Evolutionary conservation across 1,284 basidiomycete species (phyloP).

Genomic region (Heterobasidion parviporum): DNA sequence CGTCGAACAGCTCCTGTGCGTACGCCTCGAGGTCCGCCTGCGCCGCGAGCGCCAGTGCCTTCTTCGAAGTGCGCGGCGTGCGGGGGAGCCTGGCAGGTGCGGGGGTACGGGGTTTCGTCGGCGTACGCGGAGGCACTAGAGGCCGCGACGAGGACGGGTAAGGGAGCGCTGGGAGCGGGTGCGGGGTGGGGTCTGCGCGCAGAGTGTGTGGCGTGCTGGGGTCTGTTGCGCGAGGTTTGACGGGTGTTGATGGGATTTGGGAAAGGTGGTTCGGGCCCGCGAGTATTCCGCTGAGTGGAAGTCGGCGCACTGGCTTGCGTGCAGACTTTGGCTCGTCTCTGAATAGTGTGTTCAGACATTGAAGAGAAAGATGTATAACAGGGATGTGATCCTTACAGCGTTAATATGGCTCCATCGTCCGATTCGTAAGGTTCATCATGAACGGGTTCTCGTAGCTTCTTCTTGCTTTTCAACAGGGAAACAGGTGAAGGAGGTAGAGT

Average conservation of each 20-base stretch:
- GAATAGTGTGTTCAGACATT: not conserved
- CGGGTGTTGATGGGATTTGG: not conserved
- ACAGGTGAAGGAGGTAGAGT: not conserved
- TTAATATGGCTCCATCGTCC: not conserved
- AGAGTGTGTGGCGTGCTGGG: not conserved
- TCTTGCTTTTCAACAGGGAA: not conserved
- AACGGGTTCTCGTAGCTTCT: not conserved
- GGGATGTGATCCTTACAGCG: not conserved
- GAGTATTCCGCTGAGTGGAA: not conserved
- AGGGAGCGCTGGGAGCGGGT: not conserved
- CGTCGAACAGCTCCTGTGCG: constrained; percentile 64
- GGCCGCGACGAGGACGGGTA: too few relatives aligned
- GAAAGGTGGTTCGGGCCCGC: not conserved
- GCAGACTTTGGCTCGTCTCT: not conserved
- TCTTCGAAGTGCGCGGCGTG: constrained; percentile 32
- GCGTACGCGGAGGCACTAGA: too few relatives aligned
- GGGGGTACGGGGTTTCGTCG: not conserved
- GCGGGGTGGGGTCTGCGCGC: not conserved
- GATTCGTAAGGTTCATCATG: not conserved
- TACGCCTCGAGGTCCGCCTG: constrained; percentile 41
- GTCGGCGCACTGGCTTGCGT: not conserved
- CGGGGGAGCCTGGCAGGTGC: constrained; percentile 19
- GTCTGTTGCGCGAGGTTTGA: not conserved
- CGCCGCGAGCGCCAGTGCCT: constrained; percentile 34
- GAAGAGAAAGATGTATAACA: not conserved